phyloP scores from a whole-genome alignment of 805 yeast species.

The Lipomyces spencermartinsiae region DNA sequence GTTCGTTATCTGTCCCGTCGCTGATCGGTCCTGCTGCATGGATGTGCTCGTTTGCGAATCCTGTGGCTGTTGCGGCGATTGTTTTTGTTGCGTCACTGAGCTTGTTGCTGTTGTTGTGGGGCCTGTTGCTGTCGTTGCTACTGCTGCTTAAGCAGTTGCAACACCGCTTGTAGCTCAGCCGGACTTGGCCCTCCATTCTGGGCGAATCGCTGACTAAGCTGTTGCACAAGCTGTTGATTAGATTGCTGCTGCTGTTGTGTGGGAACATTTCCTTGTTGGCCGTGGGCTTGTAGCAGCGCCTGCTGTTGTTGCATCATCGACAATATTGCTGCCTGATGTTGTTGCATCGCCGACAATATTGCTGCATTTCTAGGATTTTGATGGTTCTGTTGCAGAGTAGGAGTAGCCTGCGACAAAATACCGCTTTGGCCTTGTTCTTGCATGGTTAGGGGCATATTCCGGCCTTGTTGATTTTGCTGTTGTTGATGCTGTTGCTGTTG shows the following conservation, averaged over 20 bases:
- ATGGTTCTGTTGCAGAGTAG: constrained; percentile 3
- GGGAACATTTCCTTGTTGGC: constrained; percentile 12
- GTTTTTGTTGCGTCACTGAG: constrained; percentile 14
- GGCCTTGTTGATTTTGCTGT: not conserved
- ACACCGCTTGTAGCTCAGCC: constrained; percentile 30
- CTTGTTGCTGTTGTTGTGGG: constrained; percentile 19
- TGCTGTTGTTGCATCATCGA: constrained; percentile 20
- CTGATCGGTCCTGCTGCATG: not conserved
- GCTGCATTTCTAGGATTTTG: constrained; percentile 17
- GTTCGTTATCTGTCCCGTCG: constrained; percentile 2
- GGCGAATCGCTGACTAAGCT: constrained; percentile 13
- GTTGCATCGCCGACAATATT: too few relatives aligned
- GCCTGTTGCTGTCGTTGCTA: constrained; percentile 31
- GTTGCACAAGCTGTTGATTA: constrained; percentile 13
- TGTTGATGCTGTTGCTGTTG: too few relatives aligned
- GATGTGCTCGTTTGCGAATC: constrained; percentile 6
- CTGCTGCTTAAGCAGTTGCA: constrained; percentile 18
- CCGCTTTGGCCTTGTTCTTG: not conserved
- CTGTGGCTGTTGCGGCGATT: constrained; percentile 7
- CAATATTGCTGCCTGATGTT: too few relatives aligned
- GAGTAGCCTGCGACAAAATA: not conserved
- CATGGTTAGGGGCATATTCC: not conserved
- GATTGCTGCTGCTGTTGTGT: constrained; percentile 19
- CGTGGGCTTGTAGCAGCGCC: constrained; percentile 1
- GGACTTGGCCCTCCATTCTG: constrained; percentile 22